Base-by-base conservation (phyloP, 306 rosid species). In the Morella rubra region DNA sequence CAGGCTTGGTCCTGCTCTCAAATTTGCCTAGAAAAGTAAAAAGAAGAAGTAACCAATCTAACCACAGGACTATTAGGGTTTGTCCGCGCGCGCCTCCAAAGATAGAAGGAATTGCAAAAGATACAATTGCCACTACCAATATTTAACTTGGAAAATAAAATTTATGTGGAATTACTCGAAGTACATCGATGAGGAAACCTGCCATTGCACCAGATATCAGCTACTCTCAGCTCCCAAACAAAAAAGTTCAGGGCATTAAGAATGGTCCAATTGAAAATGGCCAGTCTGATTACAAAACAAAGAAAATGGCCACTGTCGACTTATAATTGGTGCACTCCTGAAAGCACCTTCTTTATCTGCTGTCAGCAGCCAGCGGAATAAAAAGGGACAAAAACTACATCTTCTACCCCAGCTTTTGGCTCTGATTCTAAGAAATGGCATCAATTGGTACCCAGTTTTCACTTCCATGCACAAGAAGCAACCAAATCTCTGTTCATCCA, bases 391-490 rank as follows among this genome's bases (percentile, higher is more conserved):
- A 60, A 18, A 69, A 59, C 56, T 44, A 44, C 73, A 24, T 49
- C 56, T 62, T 66, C 24, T 66, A 24, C 44, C 16, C 1, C 44
- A 24, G 6, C 0, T 32, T 32, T 32, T 32, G 13, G 58, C 58
- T 61, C 41, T 15, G 68, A 27, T 14, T n/a, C 68, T 52, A 46
- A 46, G 51, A 46, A 46, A 46, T 46, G 51, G 53, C 45, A 69
- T 51, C 58, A 71, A 73, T 73, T 27, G 22, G 42, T 79, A 71
- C 82, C 32, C 6, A 55, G 71, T 69, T 71, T 75, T 86, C 83
- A 95, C 85, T 78, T 91, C 99, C 99, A 96, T 8, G 99, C 99
- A 69, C 93, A 96, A 71, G 99, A 91, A 87, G 97, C 91, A 82
- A 96, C 96, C 88, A 96, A 85, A 83, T 87, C 91, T 82, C 99